These are phyloP conservation scores for Hydnomerulius pinastri DNA, from an alignment of 768 basidiomycete species.

Conservation along the genomic window DNA sequence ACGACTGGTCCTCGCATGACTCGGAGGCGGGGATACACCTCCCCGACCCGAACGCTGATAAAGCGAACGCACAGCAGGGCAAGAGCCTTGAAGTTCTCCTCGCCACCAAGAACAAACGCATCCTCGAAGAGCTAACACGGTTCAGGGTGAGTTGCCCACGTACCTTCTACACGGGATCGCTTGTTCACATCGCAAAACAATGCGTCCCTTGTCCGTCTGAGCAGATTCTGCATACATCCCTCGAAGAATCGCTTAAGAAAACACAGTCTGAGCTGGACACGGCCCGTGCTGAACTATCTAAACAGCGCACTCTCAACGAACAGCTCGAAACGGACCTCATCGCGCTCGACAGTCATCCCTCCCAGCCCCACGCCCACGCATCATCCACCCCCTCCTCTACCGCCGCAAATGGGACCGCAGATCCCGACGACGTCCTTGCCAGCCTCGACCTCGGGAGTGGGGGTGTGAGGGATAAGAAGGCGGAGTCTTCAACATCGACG, in stretches of 20 bases:
- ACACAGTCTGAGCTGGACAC: slow-evolving; percentile 58
- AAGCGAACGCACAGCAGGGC: slow-evolving; percentile 72
- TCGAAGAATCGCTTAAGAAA: slow-evolving; percentile 66
- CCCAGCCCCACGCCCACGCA: no score
- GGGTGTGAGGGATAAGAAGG: slow-evolving; percentile 14
- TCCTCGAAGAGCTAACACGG: slow-evolving; percentile 90
- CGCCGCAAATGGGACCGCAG: slow-evolving; percentile 26
- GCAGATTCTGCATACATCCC: slow-evolving; percentile 81
- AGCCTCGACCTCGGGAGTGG: slow-evolving; percentile 51
- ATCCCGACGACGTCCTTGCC: slow-evolving; percentile 61
- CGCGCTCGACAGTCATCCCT: slow-evolving; percentile 61
- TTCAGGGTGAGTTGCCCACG: slow-evolving; percentile 60
- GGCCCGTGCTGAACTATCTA: slow-evolving; percentile 68
- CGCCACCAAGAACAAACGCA: slow-evolving; percentile 90
- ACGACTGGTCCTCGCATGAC: slow-evolving; percentile 41
- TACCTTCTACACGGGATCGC: background rate
- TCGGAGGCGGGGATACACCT: slow-evolving; percentile 61
- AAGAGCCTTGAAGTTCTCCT: slow-evolving; percentile 89
- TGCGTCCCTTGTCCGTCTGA: background rate
- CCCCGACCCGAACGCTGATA: slow-evolving; percentile 88
- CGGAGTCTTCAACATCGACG: slow-evolving; percentile 18
- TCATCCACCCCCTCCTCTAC: no score
- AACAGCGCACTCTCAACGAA: slow-evolving; percentile 81
- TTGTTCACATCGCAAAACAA: background rate
- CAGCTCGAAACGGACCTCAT: slow-evolving; percentile 90